These are phyloP conservation scores for Phytophthora aleatoria DNA, from an alignment of 352 stramenopile species.

Conservation along the genomic window DNA sequence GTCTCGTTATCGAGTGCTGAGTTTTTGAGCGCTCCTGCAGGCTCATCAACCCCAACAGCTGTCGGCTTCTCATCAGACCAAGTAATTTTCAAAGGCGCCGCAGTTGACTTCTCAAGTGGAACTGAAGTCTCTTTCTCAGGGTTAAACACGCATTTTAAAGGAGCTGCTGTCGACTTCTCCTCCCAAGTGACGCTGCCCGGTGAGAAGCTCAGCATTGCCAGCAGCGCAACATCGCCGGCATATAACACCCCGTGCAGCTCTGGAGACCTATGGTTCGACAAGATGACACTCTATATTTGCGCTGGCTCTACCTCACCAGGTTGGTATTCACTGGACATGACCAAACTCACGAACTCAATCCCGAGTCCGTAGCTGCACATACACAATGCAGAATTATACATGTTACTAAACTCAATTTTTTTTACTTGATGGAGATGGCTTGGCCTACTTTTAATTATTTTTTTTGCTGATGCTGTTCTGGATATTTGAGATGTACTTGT, in stretches of 20 bases:
- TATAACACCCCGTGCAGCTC: conserved; percentile 5
- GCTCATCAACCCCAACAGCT: not conserved
- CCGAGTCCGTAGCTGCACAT: no score
- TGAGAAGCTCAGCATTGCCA: conserved; percentile 27
- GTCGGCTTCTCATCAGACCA: conserved; percentile 5
- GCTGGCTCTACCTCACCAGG: not conserved
- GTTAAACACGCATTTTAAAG: not conserved
- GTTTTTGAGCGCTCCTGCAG: not conserved
- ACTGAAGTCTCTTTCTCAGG: not conserved
- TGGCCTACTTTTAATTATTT: no score
- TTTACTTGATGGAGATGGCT: no score
- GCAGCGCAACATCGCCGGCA: conserved; percentile 8
- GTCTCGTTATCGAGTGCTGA: not conserved
- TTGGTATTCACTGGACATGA: not conserved
- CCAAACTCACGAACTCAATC: not conserved
- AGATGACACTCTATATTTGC: not conserved
- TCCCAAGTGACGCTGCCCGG: conserved; percentile 5
- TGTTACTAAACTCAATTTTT: no score
- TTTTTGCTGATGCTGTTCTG: no score
- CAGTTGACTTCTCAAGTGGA: conserved; percentile 5
- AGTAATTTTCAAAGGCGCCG: conserved; percentile 1
- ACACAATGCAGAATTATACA: no score
- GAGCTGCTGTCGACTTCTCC: conserved; percentile 19
- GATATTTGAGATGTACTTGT: no score
- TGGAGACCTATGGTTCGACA: conserved; percentile 28